Evolutionary conservation across 2,329 filamentous ascomycete species (phyloP).

Genomic region (Colletotrichum cereale): DNA sequence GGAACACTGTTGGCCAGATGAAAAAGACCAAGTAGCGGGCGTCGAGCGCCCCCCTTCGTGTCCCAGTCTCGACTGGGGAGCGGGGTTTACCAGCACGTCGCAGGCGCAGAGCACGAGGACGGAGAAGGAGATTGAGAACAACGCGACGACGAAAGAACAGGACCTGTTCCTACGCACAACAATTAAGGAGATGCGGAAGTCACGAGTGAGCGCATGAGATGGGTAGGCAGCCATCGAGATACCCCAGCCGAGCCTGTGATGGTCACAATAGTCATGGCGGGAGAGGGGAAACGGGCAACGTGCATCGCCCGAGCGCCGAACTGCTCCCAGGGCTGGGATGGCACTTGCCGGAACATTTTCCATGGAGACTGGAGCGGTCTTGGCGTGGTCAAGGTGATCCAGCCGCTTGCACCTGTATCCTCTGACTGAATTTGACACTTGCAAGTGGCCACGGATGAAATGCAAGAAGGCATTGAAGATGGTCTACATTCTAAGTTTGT

Average conservation of each 20-base stretch:
- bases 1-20: constrained; percentile 41
- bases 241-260: constrained; percentile 7
- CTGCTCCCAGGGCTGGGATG: constrained; percentile 20
- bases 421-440: neutral
- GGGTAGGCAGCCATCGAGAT: constrained; percentile 6
- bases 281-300: neutral
- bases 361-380: neutral
- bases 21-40: constrained; percentile 34
- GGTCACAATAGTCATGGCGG: constrained; percentile 1
- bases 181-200: neutral
- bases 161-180: neutral
- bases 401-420: neutral
- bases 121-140: neutral
- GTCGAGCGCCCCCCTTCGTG: neutral
- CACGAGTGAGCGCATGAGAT: neutral
- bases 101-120: neutral
- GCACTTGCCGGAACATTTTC: constrained; percentile 18
- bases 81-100: neutral
- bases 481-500: neutral
- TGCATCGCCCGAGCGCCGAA: constrained; percentile 23
- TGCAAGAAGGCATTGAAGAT: neutral
- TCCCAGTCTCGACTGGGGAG: neutral
- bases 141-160: neutral
- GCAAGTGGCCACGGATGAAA: neutral
- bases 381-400: neutral